Evolutionary conservation across 2,329 filamentous ascomycete genomes (phyloP).

Genomic region (Fusarium brevicatenulatum): DNA sequence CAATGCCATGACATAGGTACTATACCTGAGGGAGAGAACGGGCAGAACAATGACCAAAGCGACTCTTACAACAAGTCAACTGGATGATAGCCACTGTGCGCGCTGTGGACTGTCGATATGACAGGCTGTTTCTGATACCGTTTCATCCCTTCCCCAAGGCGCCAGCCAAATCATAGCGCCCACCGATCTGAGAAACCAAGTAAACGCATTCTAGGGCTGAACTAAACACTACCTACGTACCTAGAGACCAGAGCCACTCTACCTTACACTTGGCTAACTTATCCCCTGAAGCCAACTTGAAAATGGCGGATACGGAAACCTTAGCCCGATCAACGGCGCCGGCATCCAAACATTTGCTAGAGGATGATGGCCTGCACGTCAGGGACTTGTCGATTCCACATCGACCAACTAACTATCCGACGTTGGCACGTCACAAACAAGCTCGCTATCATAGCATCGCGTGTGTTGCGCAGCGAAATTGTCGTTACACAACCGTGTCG

Average conservation of each 20-base stretch:
- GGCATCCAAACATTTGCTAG: constrained; percentile 28
- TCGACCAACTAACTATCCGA: constrained; percentile 17
- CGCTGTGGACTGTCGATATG: constrained; percentile 19
- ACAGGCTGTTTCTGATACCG: constrained; percentile 22
- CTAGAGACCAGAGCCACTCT: constrained; percentile 3
- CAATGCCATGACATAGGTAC: constrained; percentile 7
- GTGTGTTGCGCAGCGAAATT: constrained; percentile 42
- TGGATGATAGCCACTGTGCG: constrained; percentile 11
- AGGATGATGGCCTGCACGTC: constrained; percentile 40
- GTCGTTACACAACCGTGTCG: constrained; percentile 44
- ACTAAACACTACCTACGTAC: constrained; percentile 5
- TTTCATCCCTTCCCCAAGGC: constrained; percentile 34
- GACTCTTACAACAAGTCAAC: not conserved
- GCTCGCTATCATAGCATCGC: constrained; percentile 38
- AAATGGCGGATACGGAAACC: constrained; percentile 31
- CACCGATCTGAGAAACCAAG: constrained; percentile 28
- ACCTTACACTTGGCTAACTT: constrained; percentile 4
- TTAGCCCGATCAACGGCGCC: constrained; percentile 39
- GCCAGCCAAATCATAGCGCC: constrained; percentile 41
- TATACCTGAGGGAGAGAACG: not conserved
- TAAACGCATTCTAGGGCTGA: constrained; percentile 44
- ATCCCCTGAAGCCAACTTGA: constrained; percentile 36
- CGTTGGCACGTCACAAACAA: constrained; percentile 34
- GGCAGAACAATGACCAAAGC: not conserved
- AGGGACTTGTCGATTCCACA: constrained; percentile 39